Base-by-base conservation (phyloP, 179 eudicot species). In the Pouteria campechiana region DNA sequence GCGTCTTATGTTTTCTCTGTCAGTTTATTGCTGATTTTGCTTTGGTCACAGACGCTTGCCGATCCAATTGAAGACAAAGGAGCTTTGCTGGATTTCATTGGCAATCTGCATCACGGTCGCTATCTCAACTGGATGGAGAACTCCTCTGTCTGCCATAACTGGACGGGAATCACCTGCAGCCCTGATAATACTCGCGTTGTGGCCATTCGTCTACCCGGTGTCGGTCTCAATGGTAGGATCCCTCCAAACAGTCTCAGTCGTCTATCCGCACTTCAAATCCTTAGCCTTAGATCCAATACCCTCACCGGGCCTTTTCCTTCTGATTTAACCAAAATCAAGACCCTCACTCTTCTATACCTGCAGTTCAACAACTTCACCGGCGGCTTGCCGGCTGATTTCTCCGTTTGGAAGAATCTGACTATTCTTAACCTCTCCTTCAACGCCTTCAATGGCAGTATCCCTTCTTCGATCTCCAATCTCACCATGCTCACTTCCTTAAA, bases 221-320 rank as follows among this genome's bases (percentile, higher is more conserved):
- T 79, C 2, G 94, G 94, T 39, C 70, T 83, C 37, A 63, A 54
- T 13, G 96, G 94, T 7, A 72, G 59, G 17, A 62, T 83, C 32
- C 96, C 96, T 15, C 17, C 37, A 0, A 55, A 75, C 53, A 76
- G 90, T 0, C 48, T 87, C 28, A 42, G 79, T 64, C 65, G 81
- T 23, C 64, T 87, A 20, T 54, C 94, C 12, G 76, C 77, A 1
- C 58, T 87, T 57, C 61, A 74, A 71, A 54, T 70, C 48, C 50
- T 87, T 44, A 79, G 90, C 57, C 76, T 87, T 32, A 54, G 90
- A 45, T 71, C 80, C 29, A 87, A 87, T 65, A 57, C 55, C 39
- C 67, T 83, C 23, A 43, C 57, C 20, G 96, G 94, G 19, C 53
- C 44, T 11, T 74, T 87, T 40, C 96, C 96, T 48, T 32, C 49